Conservation (phyloP, 2,329 filamentous ascomycete genomes). For the Pseudogymnoascus sp. region DNA sequence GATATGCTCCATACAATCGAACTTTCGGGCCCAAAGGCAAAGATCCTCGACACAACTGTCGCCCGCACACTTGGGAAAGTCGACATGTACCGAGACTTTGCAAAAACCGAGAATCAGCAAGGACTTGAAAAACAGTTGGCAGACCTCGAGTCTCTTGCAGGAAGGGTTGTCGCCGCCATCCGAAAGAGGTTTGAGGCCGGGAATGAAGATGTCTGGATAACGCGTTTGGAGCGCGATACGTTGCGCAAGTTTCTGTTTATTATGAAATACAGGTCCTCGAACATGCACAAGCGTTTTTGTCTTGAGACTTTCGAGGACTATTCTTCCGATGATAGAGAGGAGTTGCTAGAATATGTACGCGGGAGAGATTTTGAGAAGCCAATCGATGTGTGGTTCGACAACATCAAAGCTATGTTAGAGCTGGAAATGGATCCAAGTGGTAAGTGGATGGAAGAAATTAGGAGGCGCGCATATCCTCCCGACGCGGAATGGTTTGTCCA, state of each 20-base stretch:
- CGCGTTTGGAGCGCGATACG: slow-evolving; percentile 29
- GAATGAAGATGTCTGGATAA: slow-evolving; percentile 25
- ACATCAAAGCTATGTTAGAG: slow-evolving; percentile 28
- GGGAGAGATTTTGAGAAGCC: slow-evolving; percentile 25
- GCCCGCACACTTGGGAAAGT: slow-evolving; percentile 24
- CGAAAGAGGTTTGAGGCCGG: slow-evolving; percentile 19
- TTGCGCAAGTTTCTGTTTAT: slow-evolving; percentile 41
- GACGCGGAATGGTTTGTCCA: slow-evolving; percentile 28
- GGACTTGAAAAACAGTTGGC: slow-evolving; percentile 26
- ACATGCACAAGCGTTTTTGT: slow-evolving; percentile 32
- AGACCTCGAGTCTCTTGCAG: slow-evolving; percentile 23
- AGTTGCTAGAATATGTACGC: slow-evolving; percentile 28
- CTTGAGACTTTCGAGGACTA: slow-evolving; percentile 31
- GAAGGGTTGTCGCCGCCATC: slow-evolving; percentile 20
- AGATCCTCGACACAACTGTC: slow-evolving; percentile 18
- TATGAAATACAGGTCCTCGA: slow-evolving; percentile 36
- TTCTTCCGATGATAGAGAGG: slow-evolving; percentile 22
- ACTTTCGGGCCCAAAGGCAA: slow-evolving; percentile 12
- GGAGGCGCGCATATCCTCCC: slow-evolving; percentile 22
- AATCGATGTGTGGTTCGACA: slow-evolving; percentile 31
- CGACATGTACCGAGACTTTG: slow-evolving; percentile 29
- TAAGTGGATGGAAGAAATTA: slow-evolving; percentile 25
- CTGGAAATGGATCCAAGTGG: slow-evolving; percentile 24
- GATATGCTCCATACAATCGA: slow-evolving; percentile 22
- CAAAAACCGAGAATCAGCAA: slow-evolving; percentile 19